Base-by-base conservation (phyloP, 2,329 filamentous ascomycete species). In the Xylariaceae sp. region DNA sequence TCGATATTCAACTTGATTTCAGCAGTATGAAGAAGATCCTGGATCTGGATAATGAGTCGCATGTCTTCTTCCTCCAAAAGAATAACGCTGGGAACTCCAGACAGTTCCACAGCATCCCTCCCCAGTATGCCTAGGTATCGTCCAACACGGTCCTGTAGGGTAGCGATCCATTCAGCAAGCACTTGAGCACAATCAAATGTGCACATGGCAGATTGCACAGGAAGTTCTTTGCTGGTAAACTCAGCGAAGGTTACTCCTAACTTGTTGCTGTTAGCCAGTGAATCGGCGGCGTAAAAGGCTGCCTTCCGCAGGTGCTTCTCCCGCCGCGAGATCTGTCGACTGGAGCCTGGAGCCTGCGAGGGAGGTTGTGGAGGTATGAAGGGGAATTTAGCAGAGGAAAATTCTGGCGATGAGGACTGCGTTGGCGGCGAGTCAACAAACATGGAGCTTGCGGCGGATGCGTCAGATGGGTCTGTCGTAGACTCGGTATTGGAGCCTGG, bases 141-240 rank as follows among this genome's bases (percentile, higher is more conserved):
- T 0, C 92, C 92, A n/a, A 96, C 87, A 9, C 94, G 86, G 63
- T 96, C 91, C 67, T 99, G 94, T 3, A 97, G 82, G 1, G 90
- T 94, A 5, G 89, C 88, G 38, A 94, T 81, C 92, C 92, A 99
- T 69, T 97, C 92, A 0, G 90, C 90, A 31, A 99, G 80, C 1
- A 97, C 90, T 64, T 96, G 91, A 2, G 89, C 87, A 63, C 92
- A 97, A 64, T 97, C 92, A 62, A 96, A 95, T 5, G 88, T 85
- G 68, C 92, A 96, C 76, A 97, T 85, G 1, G 90, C 89, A 12
- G 89, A 90, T 65, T 96, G 92, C 36, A 96, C 81, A 0, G 94
- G 90, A 11, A 97, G 76, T 64, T 96, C 90, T 40, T 89, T 80
- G 46, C 87, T 90, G 1, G 85, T 86, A 53, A 89, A 85, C 55